A percentile compares a stretch with the other conserved stretches of the same genome.
These are phyloP conservation scores for Cornus suecica DNA, from an alignment of 148 eudicot species.

Conservation along the genomic window DNA sequence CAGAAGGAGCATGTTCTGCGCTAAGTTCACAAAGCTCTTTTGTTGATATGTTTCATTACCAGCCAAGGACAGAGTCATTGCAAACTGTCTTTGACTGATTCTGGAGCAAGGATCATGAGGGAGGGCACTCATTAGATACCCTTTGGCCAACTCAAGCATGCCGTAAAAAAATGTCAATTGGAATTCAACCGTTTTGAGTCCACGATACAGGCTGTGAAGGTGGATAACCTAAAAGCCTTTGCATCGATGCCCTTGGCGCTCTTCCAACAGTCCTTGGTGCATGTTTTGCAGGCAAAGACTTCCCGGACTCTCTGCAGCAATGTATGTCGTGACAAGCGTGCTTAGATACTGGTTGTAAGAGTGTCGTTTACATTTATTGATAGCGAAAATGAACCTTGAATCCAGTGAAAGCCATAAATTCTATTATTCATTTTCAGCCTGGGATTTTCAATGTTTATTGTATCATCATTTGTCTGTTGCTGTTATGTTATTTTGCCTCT, in stretches of 20 bases:
- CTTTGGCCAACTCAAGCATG: neutral
- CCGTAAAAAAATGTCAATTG: constrained; percentile 1
- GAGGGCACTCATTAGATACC: constrained; percentile 5
- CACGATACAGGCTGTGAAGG: constrained; percentile 12
- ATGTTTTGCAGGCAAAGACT: constrained; percentile 15
- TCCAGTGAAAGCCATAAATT: neutral
- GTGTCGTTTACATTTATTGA: neutral
- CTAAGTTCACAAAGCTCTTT: neutral
- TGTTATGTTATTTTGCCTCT: no score
- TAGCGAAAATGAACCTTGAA: constrained; percentile 13
- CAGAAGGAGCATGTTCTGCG: neutral
- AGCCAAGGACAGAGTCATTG: constrained; percentile 6
- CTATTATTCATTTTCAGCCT: no score
- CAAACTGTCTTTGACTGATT: constrained; percentile 6
- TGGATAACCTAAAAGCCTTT: neutral
- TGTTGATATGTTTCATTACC: constrained; percentile 12
- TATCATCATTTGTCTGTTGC: no score
- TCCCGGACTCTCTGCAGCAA: constrained; percentile 15
- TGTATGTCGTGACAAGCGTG: constrained; percentile 17
- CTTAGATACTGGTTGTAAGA: constrained; percentile 24
- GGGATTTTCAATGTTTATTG: no score
- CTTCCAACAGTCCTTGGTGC: neutral
- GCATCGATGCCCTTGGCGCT: neutral
- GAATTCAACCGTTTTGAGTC: neutral
- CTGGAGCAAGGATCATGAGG: constrained; percentile 9